Base-by-base conservation (phyloP, 106 monocot species). In the Acorus gramineus region DNA sequence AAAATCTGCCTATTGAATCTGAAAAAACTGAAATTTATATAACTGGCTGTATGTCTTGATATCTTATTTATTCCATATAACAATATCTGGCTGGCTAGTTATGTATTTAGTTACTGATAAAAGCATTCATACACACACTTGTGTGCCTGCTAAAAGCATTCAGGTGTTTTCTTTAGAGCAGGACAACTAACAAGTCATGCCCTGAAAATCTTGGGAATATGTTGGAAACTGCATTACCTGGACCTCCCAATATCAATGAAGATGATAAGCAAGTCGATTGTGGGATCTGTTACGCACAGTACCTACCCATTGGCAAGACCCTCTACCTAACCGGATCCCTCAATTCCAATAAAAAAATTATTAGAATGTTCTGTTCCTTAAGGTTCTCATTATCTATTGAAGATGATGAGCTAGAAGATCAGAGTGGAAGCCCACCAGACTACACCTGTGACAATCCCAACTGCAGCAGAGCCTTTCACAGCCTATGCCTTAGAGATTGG, bases 241-340 rank as follows among this genome's bases (percentile, higher is more conserved):
- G 59, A 56, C 66, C 74, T 66, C 65, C 79, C 55, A 46, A 62
- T 50, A 50, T 51, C 12, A 66, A 6, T 10, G 51, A 69, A 10
- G 73, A 74, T 47, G 82, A 80, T 44, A 70, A 75, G 14, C 73
- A 62, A 71, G 54, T 71, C 42, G 95, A 95, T 52, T 95, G 95
- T 76, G 95, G 95, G 57, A 95, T 95, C 69, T 95, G 95, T 69
- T 95, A 95, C 73, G 82, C 76, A 47, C 77, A 72, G 48, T 70
- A 74, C 60, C 67, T 95, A 8, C 95, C 95, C 14, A 64, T 85
- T 64, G 86, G 85, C 90, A 78, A 63, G 68, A 68, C 49, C 49
- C 11, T 49, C 4, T 56, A 11, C n/a, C 28, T 60, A 42, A 0
- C 14, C 14, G 12, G 7, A 14, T 12, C 10, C 42, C 7, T 53